Base-by-base conservation (phyloP, 306 rosid species). In the Gastrolobium villosum region DNA sequence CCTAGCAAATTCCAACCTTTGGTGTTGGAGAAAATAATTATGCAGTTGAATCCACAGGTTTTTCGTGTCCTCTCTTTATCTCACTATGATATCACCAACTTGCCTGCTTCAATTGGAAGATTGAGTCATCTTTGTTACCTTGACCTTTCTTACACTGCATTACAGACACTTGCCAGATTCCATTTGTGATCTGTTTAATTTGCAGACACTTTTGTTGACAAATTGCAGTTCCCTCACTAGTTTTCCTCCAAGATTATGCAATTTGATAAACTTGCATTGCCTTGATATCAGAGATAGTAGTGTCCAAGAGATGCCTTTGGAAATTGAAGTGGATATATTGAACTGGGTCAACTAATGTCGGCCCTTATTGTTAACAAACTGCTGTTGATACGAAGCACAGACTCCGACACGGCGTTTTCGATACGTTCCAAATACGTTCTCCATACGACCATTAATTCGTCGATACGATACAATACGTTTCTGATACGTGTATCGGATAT, bases 301-400 rank as follows among this genome's bases (percentile, higher is more conserved):
- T 3, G 26, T 82, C n/a, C 76, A 52, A 28, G 74, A 76, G 81
- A 81, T 81, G 85, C 85, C 78, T 10, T n/a, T n/a, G n/a, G n/a
- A n/a, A n/a, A n/a, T n/a, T n/a, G n/a, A n/a, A n/a, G n/a, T n/a
- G n/a, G n/a, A n/a, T n/a, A n/a, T n/a, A n/a, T n/a, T n/a, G n/a
- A n/a, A n/a, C n/a, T n/a, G n/a, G n/a, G n/a, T n/a, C n/a, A n/a
- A n/a, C n/a, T n/a, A n/a, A n/a, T n/a, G n/a, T n/a, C n/a, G n/a
- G n/a, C n/a, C n/a, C n/a, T n/a, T n/a, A n/a, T n/a, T n/a, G n/a
- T n/a, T n/a, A n/a, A n/a, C n/a, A n/a, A n/a, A n/a, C n/a, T n/a
- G n/a, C n/a, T n/a, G n/a, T n/a, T n/a, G n/a, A n/a, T n/a, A n/a
- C n/a, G n/a, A n/a, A n/a, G n/a, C n/a, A n/a, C n/a, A n/a, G n/a